Base-by-base conservation (phyloP, 345 rosid genomes). In the Linum trigynum region DNA sequence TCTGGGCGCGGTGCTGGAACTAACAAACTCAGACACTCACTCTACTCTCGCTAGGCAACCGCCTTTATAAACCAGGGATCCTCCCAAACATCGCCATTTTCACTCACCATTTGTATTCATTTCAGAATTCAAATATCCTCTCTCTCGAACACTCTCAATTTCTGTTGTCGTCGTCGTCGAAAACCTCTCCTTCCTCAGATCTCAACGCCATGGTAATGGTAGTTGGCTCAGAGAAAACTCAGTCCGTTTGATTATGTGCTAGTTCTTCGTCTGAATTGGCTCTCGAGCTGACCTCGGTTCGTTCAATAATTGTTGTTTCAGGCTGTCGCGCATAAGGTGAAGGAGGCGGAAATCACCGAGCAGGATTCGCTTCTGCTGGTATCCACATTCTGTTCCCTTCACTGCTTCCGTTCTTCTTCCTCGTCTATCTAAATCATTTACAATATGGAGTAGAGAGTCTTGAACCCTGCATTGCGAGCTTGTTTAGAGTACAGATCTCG, bases 361-460 rank as follows among this genome's bases (percentile, higher is more conserved):
- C 97, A 91, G 82, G 92, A 91, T 76, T 95, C 96, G n/a, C 95
- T 95, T 68, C 99, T 91, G 65, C 84, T 95, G 88, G 97, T 95
- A 82, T 17, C 32, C 35, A 35, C 10, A 74, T 63, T 37, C 61
- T 32, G 36, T 8, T 57, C 35, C 36, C 1, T 57, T 17, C 32
- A 23, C 32, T 5, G 38, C 12, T 37, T 37, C 11, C 23, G 6
- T 23, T 5, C 38, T 17, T 57, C 3, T n/a, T 57, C 2, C 11
- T 57, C 61, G 4, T 17, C 10, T 14, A 57, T n/a, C 6, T 3
- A 17, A 57, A 1, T 57, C 32, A 23, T 23, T 23, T 23, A 23
- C 32, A 23, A 23, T 23, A 23, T 23, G 32, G 32, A 23, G 32
- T 23, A 23, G 32, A 23, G 32, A 23, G 32, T 23, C 32, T 23